Conservation (phyloP, 1,284 basidiomycete genomes). For the Pyrrhoderma noxium region DNA sequence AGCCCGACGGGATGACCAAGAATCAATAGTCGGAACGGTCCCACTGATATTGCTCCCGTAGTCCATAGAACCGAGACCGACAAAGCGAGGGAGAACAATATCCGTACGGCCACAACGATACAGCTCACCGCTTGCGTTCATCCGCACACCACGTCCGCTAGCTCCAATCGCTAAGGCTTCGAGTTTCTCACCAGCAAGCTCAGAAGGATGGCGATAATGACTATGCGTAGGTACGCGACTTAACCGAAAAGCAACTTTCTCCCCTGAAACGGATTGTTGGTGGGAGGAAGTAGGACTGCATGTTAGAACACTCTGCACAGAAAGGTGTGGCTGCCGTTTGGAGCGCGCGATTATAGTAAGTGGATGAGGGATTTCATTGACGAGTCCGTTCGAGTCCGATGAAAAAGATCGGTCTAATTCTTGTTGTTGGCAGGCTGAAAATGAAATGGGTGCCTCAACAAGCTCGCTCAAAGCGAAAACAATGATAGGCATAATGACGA, state of each 20-base stretch:
- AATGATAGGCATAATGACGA: constrained; percentile 9
- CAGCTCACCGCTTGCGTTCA: constrained; percentile 6
- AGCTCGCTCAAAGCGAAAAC: constrained; percentile 11
- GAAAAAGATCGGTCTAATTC: neutral
- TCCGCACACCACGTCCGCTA: constrained; percentile 12
- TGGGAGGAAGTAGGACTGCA: neutral
- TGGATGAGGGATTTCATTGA: neutral
- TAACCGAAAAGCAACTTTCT: constrained; percentile 5
- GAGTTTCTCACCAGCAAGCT: neutral
- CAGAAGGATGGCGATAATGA: neutral
- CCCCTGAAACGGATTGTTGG: neutral
- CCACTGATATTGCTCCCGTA: neutral
- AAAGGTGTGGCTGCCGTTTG: constrained; percentile 2
- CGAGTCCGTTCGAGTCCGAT: neutral
- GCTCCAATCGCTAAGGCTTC: constrained; percentile 5
- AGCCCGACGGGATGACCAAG: constrained; percentile 9
- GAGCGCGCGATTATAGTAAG: constrained; percentile 15
- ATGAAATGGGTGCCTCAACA: constrained; percentile 10
- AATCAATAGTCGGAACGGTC: constrained; percentile 11
- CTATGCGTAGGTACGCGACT: constrained; percentile 10
- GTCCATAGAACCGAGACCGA: neutral
- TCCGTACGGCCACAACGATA: constrained; percentile 10
- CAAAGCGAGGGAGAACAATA: constrained; percentile 9
- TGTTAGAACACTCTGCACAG: constrained; percentile 10
- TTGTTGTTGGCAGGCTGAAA: constrained; percentile 5